Evolutionary conservation across 2,329 filamentous ascomycete genomes (phyloP).

Genomic region (Coleophoma cylindrospora): DNA sequence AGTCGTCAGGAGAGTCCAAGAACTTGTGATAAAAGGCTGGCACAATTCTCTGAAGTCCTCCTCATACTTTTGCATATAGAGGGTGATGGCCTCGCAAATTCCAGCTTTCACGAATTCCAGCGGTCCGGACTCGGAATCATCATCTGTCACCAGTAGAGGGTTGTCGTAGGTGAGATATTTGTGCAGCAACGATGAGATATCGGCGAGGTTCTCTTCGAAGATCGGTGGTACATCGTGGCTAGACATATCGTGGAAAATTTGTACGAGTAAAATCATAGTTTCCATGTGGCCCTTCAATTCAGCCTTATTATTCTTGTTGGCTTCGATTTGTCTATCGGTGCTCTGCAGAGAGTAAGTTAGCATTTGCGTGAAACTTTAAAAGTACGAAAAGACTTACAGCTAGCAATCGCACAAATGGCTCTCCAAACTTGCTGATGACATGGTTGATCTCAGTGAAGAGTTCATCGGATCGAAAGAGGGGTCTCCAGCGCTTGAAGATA

Average conservation of each 20-base stretch:
- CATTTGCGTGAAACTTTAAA: slow-evolving; percentile 4
- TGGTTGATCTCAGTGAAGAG: slow-evolving; percentile 96
- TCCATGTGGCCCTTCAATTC: slow-evolving; percentile 74
- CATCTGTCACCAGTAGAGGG: slow-evolving; percentile 73
- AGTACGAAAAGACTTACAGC: slow-evolving; percentile 43
- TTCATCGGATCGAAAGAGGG: slow-evolving; percentile 86
- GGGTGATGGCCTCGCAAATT: slow-evolving; percentile 84
- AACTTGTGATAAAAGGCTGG: slow-evolving; percentile 79
- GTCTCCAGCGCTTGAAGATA: slow-evolving; percentile 94
- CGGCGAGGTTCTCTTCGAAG: slow-evolving; percentile 82
- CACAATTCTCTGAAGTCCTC: slow-evolving; percentile 84
- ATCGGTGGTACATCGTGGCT: slow-evolving; percentile 92
- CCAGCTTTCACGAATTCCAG: slow-evolving; percentile 86
- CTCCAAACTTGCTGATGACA: slow-evolving; percentile 79
- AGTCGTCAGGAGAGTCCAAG: slow-evolving; percentile 85
- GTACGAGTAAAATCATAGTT: slow-evolving; percentile 81
- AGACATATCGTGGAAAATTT: slow-evolving; percentile 94
- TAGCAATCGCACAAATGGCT: slow-evolving; percentile 77
- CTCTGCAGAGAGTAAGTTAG: slow-evolving; percentile 34
- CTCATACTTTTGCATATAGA: slow-evolving; percentile 93
- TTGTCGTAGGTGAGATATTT: slow-evolving; percentile 93
- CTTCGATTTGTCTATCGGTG: slow-evolving; percentile 67
- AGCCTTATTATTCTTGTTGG: slow-evolving; percentile 70
- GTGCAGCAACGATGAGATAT: slow-evolving; percentile 75
- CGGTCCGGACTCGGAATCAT: slow-evolving; percentile 82